Conservation (phyloP, 441 rosid genomes). For the Populus tomentosa region DNA sequence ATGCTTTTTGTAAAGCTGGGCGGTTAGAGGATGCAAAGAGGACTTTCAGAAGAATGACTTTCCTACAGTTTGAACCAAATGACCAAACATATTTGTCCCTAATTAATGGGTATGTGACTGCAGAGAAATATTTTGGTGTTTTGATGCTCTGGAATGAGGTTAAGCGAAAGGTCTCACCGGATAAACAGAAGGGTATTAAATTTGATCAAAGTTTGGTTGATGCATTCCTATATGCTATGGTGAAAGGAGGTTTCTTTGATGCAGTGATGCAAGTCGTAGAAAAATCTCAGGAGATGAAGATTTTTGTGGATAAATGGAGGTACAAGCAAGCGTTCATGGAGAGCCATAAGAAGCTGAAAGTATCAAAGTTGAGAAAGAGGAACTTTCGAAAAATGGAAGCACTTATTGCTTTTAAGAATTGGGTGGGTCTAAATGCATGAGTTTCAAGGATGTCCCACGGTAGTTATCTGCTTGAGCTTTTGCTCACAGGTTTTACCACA, state of each 20-base stretch:
- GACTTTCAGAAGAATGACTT: constrained; percentile 85
- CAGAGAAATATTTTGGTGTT: constrained; percentile 71
- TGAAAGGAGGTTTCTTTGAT: constrained; percentile 93
- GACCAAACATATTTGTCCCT: constrained; percentile 83
- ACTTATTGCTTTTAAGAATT: constrained; percentile 86
- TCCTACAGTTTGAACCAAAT: constrained; percentile 74
- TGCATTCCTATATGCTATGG: constrained; percentile 79
- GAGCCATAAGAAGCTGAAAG: constrained; percentile 82
- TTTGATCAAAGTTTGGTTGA: constrained; percentile 61
- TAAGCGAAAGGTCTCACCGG: constrained; percentile 57
- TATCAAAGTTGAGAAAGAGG: constrained; percentile 72
- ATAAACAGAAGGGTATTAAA: constrained; percentile 42
- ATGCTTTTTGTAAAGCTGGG: constrained; percentile 85
- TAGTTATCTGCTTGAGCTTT: not conserved
- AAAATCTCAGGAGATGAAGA: constrained; percentile 81
- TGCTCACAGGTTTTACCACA: not conserved
- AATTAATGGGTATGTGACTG: constrained; percentile 73
- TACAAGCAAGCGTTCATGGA: constrained; percentile 97
- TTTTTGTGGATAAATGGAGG: constrained; percentile 95
- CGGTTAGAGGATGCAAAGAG: constrained; percentile 82
- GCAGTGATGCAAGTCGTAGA: constrained; percentile 94
- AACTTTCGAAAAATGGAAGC: constrained; percentile 89
- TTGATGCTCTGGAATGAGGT: constrained; percentile 82
- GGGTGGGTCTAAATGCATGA: constrained; percentile 89
- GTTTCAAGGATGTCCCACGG: not conserved